These are phyloP conservation scores for Hygrocybe coccinea DNA, from an alignment of 768 basidiomycete genomes.

Conservation along the genomic window DNA sequence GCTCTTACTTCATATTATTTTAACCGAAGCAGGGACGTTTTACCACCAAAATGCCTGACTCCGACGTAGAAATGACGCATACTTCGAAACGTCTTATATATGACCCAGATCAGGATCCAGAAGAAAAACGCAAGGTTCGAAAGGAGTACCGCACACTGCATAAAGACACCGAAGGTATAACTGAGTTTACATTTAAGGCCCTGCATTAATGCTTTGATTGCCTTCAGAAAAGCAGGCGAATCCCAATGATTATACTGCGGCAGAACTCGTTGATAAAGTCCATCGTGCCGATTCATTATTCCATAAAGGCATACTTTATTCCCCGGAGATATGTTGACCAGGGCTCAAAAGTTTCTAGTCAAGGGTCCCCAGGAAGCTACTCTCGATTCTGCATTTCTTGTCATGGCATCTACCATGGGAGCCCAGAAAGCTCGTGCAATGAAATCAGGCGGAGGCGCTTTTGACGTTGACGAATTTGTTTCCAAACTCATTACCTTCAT, in stretches of 20 bases:
- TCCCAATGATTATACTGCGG: constrained; percentile 52
- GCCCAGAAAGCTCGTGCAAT: constrained; percentile 87
- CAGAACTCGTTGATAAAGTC: constrained; percentile 52
- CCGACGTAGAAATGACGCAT: constrained; percentile 18
- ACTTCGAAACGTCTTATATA: constrained; percentile 40
- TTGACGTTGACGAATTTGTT: constrained; percentile 91
- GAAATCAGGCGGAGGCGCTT: constrained; percentile 82
- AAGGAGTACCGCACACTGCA: constrained; percentile 68
- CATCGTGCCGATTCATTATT: constrained; percentile 58
- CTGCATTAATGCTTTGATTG: background rate
- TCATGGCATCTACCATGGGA: constrained; percentile 71
- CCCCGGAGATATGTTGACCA: background rate
- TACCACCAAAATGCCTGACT: constrained; percentile 17
- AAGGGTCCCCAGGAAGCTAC: constrained; percentile 84
- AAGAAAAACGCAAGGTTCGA: constrained; percentile 69
- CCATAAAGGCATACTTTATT: constrained; percentile 44
- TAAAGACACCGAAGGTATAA: constrained; percentile 58
- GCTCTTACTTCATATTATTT: constrained; percentile 1
- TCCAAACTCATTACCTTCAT: constrained; percentile 67
- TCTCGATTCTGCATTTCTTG: constrained; percentile 78
- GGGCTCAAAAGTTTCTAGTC: constrained; percentile 36
- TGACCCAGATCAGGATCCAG: constrained; percentile 81
- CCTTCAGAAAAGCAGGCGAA: constrained; percentile 43
- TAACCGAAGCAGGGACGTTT: background rate
- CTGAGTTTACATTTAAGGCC: background rate